Conservation (phyloP, 1,284 basidiomycete genomes). For the Trametes sp. region DNA sequence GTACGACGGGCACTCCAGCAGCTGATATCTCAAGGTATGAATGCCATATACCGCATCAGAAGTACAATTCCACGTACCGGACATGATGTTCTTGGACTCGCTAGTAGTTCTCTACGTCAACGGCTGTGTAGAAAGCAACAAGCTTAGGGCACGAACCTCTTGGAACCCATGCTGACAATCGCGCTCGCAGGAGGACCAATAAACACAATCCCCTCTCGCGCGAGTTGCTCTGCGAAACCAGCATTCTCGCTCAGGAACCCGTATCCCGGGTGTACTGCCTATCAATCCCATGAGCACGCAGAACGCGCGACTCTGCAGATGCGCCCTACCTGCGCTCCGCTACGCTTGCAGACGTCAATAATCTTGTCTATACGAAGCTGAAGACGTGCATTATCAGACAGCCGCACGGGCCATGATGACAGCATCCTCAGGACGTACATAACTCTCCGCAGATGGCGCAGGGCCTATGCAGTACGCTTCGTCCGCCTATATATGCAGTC, state of each 20-base stretch:
- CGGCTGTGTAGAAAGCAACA: too few relatives aligned
- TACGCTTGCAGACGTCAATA: conserved; percentile 79
- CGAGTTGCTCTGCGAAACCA: conserved; percentile 85
- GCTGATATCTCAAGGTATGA: conserved; percentile 46
- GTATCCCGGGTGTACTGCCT: conserved; percentile 87
- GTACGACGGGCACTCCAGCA: conserved; percentile 93
- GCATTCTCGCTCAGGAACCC: conserved; percentile 96
- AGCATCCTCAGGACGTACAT: conserved; percentile 57
- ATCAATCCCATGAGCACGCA: too few relatives aligned
- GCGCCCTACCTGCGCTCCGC: conserved; percentile 87
- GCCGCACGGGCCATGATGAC: too few relatives aligned
- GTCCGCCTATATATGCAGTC: conserved; percentile 70
- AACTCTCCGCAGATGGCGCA: conserved; percentile 87
- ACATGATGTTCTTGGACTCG: conserved; percentile 93
- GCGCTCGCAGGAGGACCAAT: conserved; percentile 95
- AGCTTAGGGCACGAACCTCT: conserved; percentile 61
- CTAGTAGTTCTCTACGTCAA: conserved; percentile 43
- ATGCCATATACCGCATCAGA: neutral
- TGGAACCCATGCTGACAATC: conserved; percentile 94
- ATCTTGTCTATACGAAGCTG: conserved; percentile 91
- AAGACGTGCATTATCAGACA: neutral
- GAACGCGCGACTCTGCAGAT: too few relatives aligned
- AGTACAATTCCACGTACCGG: conserved; percentile 51
- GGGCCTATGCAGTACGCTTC: conserved; percentile 96
- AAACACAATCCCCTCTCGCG: conserved; percentile 91